Base-by-base conservation (phyloP, 2,329 filamentous ascomycete genomes). In the Cladosporium sp. region DNA sequence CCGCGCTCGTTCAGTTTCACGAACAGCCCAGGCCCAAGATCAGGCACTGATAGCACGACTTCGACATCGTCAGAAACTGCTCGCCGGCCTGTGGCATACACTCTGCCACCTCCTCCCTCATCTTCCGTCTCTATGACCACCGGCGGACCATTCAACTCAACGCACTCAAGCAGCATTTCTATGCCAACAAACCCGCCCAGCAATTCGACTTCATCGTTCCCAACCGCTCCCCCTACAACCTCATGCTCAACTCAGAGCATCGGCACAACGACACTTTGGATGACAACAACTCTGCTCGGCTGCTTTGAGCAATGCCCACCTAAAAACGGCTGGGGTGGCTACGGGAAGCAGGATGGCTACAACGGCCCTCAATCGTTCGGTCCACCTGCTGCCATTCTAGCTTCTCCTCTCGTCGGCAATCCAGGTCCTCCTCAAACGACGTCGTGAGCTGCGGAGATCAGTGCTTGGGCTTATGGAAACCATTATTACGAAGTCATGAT, bases 251-350 rank as follows among this genome's bases (percentile, higher is more conserved):
- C 37, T 3, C 17, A 32, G 18, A n/a, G 7, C 27, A 17, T 48
- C 37, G 20, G 37, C 27, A 48, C 45, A 6, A 48, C 45, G 9
- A 48, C 45, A 8, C 18, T 48, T 12, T 48, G 45, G 45, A 20
- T 36, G 22, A 56, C 54, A 13, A 49, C 43, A 1, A 57, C 55
- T 7, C 9, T 32, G 1, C 52, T 44, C 29, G 56, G 56, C 32
- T 60, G 58, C 45, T 55, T 45, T 22, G 44, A 34, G 6, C 47
- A 50, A 3, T 60, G 58, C n/a, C n/a, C n/a, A n/a, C n/a, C n/a
- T 8, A 13, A 30, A 15, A 29, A 30, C 7, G 24, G 24, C 3
- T 17, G 22, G 2, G 48, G 48, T 13, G 34, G 34, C 49, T 53
- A 19, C 54, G 58, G 34, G 43, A 17, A 15, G n/a, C n/a, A 27